phyloP scores from a whole-genome alignment of 257 asterid genomes.

The Nicotiana tabacum region DNA sequence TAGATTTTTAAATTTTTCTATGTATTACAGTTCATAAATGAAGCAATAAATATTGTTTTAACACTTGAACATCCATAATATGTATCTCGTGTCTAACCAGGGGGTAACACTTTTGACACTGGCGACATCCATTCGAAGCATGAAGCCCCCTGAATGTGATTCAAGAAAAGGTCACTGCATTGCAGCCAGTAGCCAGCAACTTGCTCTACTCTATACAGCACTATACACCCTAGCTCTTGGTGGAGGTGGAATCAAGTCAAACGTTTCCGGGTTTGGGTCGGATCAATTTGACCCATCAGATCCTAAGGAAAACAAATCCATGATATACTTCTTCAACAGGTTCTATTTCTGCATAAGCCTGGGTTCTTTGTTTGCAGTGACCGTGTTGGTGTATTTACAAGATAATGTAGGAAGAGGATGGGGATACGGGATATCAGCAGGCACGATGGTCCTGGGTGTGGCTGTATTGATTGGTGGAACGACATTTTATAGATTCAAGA shows the following conservation, averaged over 20 bases:
- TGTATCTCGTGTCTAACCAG: slow-evolving; percentile 24
- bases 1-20: background rate
- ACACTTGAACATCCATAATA: background rate
- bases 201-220: slow-evolving; percentile 63
- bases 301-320: slow-evolving; percentile 60
- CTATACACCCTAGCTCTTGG: slow-evolving; percentile 80
- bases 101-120: slow-evolving; percentile 64
- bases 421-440: slow-evolving; percentile 85
- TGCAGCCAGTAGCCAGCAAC: slow-evolving; percentile 49
- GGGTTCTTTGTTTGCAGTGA: slow-evolving; percentile 75
- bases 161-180: slow-evolving; percentile 39
- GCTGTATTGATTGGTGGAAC: slow-evolving; percentile 49
- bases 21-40: background rate
- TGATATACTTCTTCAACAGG: slow-evolving; percentile 73
- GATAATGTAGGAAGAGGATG: slow-evolving; percentile 81
- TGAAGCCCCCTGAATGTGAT: slow-evolving; percentile 73
- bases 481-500: slow-evolving; percentile 42
- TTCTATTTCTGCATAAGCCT: slow-evolving; percentile 80
- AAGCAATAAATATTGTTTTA: background rate
- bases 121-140: slow-evolving; percentile 61
- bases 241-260: slow-evolving; percentile 84
- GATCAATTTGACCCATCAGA: slow-evolving; percentile 70
- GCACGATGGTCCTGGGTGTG: slow-evolving; percentile 62
- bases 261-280: slow-evolving; percentile 84
- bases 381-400: slow-evolving; percentile 74